Conservation (phyloP, 345 rosid species). For the Citrus glauca region DNA sequence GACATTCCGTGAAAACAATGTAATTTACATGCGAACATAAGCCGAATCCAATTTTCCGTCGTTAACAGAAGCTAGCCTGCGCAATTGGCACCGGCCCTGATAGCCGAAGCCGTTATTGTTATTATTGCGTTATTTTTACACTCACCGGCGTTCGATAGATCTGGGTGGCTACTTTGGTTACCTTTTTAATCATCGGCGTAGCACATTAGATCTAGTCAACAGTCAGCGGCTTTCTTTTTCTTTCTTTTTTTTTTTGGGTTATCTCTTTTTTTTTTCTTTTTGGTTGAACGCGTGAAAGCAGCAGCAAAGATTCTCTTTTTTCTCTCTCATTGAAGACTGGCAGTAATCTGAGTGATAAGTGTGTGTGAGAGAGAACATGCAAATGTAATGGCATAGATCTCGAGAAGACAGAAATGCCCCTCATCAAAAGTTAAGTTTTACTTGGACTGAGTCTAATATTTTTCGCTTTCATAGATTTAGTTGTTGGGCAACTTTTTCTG, state of each 20-base stretch:
- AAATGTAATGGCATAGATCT: slow-evolving; percentile 34
- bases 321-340: slow-evolving; percentile 1
- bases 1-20: too few relatives aligned
- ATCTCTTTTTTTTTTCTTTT: background rate
- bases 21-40: background rate
- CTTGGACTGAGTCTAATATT: background rate
- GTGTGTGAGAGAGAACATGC: slow-evolving; percentile 3
- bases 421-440: slow-evolving; percentile 1
- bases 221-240: slow-evolving; percentile 1
- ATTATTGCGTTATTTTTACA: background rate
- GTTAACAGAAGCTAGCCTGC: background rate
- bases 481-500: background rate
- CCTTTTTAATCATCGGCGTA: slow-evolving; percentile 9
- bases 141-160: slow-evolving; percentile 12
- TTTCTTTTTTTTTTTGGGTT: background rate
- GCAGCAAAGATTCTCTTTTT: slow-evolving; percentile 24
- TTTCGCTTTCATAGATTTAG: background rate
- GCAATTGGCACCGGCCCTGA: background rate
- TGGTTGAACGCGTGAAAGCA: slow-evolving; percentile 25
- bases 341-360: background rate
- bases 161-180: background rate
- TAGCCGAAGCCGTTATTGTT: background rate
- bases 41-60: background rate
- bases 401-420: slow-evolving; percentile 28
- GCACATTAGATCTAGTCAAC: slow-evolving; percentile 31